Evolutionary conservation across 768 basidiomycete genomes (phyloP).

Genomic region (Boletus sp.): DNA sequence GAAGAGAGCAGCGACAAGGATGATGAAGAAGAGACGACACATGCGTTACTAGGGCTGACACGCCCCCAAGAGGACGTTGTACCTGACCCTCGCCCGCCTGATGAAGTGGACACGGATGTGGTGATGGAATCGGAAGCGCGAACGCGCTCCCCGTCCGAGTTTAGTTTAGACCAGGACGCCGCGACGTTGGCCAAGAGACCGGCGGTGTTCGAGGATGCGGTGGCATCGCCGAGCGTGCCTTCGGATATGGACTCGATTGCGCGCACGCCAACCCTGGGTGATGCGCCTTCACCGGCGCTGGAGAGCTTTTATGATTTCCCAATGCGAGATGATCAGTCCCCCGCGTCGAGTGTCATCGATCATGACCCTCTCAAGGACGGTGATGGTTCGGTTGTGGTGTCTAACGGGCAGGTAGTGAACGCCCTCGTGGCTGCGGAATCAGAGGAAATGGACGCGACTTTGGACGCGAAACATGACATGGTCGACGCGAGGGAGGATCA

Average conservation of each 20-base stretch:
- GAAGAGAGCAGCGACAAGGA: conserved; percentile 40
- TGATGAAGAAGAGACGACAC: conserved; percentile 29
- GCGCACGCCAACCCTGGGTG: conserved; percentile 22
- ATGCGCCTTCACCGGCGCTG: conserved; percentile 19
- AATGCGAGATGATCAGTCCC: conserved; percentile 23
- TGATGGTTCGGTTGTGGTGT: background rate
- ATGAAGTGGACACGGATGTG: background rate
- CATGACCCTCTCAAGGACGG: conserved; percentile 22
- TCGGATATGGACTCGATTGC: conserved; percentile 27
- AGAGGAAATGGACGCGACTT: background rate
- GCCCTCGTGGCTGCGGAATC: background rate
- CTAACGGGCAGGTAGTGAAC: background rate
- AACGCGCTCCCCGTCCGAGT: conserved; percentile 10
- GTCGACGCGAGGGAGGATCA: background rate
- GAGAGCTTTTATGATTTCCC: conserved; percentile 25
- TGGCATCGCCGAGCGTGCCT: conserved; percentile 21
- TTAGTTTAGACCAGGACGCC: conserved; percentile 1
- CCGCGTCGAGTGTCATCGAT: conserved; percentile 28
- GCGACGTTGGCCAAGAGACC: background rate
- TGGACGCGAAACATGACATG: background rate
- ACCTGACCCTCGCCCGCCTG: background rate
- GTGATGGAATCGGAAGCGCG: background rate
- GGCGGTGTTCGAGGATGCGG: conserved; percentile 11
- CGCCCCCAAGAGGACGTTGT: conserved; percentile 1
- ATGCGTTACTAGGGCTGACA: conserved; percentile 23